Percentiles rank a stretch among this genome's conserved stretches.
Conservation (phyloP, 140 eudicot species). For the Ambrosia hybrid region DNA sequence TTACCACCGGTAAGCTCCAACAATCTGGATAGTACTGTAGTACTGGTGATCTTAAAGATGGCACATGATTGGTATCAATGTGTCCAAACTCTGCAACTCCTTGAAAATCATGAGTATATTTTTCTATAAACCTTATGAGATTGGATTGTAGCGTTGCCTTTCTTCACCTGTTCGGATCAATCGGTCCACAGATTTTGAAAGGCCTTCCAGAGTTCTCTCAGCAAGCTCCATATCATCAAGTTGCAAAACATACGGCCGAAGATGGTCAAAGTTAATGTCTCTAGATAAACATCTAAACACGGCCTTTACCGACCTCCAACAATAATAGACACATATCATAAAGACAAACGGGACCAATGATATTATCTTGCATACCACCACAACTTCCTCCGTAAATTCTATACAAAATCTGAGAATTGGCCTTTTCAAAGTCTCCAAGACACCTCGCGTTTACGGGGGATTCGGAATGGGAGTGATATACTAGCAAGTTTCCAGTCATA, state of each 20-base stretch:
- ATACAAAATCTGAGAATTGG: not conserved
- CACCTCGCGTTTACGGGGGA: not conserved
- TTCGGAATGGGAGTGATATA: not conserved
- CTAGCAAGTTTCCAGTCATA: not conserved
- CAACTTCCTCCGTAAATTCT: not conserved
- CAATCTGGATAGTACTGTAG: not conserved
- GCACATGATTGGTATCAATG: not conserved
- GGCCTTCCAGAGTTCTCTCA: not conserved
- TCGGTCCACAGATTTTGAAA: not conserved
- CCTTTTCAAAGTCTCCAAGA: not conserved
- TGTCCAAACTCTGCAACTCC: not conserved
- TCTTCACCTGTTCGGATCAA: slow-evolving; percentile 6
- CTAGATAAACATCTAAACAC: not conserved
- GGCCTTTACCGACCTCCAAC: not conserved
- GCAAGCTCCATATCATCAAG: not conserved
- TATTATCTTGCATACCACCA: slow-evolving; percentile 9
- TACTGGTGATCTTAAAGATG: not conserved
- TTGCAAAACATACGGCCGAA: not conserved
- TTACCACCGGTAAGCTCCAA: slow-evolving; percentile 7
- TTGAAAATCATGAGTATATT: not conserved
- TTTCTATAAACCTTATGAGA: slow-evolving; percentile 5
- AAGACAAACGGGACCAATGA: not conserved
- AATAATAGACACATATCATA: slow-evolving; percentile 5
- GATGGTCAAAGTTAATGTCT: not conserved
- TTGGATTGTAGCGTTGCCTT: slow-evolving; percentile 1